Evolutionary conservation across 2,329 filamentous ascomycete species (phyloP), one percentile per base, ranked within the genome.

Genomic region (Alternaria tenuissima): DNA sequence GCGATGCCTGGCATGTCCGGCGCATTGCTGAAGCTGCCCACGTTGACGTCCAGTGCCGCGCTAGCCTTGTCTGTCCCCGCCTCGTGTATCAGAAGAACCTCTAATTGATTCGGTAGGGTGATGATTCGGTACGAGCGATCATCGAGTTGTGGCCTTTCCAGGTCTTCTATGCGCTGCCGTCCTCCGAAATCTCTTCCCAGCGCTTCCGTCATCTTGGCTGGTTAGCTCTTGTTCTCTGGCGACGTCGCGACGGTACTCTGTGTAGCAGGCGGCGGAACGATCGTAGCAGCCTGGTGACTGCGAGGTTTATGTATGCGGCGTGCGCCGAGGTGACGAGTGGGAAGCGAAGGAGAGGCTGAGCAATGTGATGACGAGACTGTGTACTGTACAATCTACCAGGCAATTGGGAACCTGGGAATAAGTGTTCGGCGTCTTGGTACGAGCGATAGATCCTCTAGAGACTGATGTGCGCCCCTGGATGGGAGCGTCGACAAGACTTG

Each of bases 171-270:
- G n/a, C n/a, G n/a, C n/a, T n/a, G n/a, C n/a, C n/a, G n/a, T n/a
- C n/a, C n/a, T n/a, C n/a, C n/a, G n/a, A n/a, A n/a, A n/a, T 68
- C 69, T 52, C 71, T 61, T 43, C 65, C 68, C 43, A 78, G 63
- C 52, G 67, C 47, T 64, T 75, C 73, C 36, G 52, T 64, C 76
- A 78, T 78, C n/a, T 38, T 72, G 58, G 34, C 41, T 49, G 42
- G 11, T 41, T 52, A 51, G 34, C 57, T 64, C 42, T 36, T 61
- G 44, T 46, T 51, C 44, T 48, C 55, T 44, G 58, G 38, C 43
- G 57, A 61, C 20, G 41, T 39, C 47, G 62, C 30, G 34, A 62
- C 43, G 62, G 54, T 54, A 53, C 58, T 64, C 52, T 59, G 61
- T 46, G 54, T 49, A 43, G 61, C 34, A 46, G 46, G 62, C 32